Base-by-base conservation (phyloP, 352 stramenopile genomes). In the Globisporangium ultimum region DNA sequence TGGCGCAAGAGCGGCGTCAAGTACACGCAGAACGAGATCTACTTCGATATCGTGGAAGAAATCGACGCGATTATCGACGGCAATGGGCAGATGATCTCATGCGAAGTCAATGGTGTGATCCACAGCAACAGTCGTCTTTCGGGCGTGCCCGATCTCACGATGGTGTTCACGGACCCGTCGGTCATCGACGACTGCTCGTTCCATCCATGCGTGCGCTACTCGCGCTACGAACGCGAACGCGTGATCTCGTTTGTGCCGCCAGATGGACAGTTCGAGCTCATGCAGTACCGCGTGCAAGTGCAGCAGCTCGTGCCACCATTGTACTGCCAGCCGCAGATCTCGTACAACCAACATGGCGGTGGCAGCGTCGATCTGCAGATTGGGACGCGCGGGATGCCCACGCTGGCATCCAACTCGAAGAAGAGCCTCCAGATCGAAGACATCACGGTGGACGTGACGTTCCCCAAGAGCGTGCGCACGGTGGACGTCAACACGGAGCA, bases 131-230 rank as follows among this genome's bases (percentile, higher is more conserved):
- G 89, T 54, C 87, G 96, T 36, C 77, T 99, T 14, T 98, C 86
- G 43, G 97, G 97, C 45, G 88, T 99, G n/a, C 97, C 97, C 7
- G 97, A 99, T 68, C 80, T 99, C 34, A 88, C 96, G 21, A 89
- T 99, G 65, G 95, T 95, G 17, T 99, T 99, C 69, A 96, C 94
- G 49, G 93, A 99, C 70, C 91, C 93, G 22, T 91, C 78, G 7
- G 75, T 99, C 14, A 98, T 99, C 67, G 95, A 98, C 67, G 96
- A 99, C 80, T 99, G 96, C 71, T 97, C 85, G 48, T 99, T 99
- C 76, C 97, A 99, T 74, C 97, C 96, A 14, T 99, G 97, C 70
- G 96, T 99, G 48, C 84, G 97, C 40, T 98, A 99, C 73, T 90
- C 85, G 15, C 77, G 94, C 42, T 99, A 97, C 71, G 97, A 99